Percentiles rank a stretch among this genome's conserved stretches.
phyloP scores from a whole-genome alignment of 768 basidiomycete genomes.

The Mycena metata region DNA sequence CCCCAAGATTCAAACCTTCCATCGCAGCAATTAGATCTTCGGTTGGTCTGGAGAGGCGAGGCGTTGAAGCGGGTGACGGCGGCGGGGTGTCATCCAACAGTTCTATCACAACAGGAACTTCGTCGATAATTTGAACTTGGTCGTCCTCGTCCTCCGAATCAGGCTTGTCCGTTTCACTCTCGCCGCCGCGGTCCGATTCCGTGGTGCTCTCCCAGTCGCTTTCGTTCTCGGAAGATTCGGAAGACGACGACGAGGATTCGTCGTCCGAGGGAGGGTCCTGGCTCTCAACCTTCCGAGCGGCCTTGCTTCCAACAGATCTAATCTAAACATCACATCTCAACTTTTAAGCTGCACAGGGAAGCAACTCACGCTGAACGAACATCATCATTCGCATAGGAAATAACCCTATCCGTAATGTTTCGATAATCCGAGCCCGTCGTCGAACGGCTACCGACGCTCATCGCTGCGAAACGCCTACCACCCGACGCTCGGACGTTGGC shows the following conservation, averaged over 20 bases:
- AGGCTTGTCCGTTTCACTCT: conserved; percentile 19
- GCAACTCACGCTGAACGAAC: conserved; percentile 16
- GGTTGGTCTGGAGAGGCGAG: conserved; percentile 42
- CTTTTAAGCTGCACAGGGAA: neutral
- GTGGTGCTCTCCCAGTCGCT: conserved; percentile 20
- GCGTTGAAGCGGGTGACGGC: conserved; percentile 13
- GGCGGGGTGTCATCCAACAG: conserved; percentile 35
- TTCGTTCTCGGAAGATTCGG: conserved; percentile 19
- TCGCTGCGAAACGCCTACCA: conserved; percentile 14
- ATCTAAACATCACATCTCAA: neutral
- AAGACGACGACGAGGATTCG: conserved; percentile 1
- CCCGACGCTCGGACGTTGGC: conserved; percentile 1
- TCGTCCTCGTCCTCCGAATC: conserved; percentile 18
- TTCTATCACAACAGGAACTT: conserved; percentile 28
- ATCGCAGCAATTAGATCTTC: conserved; percentile 52
- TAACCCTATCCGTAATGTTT: conserved; percentile 4
- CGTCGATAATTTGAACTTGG: conserved; percentile 16
- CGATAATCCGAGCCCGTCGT: conserved; percentile 8
- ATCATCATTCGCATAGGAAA: conserved; percentile 8
- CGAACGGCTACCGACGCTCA: conserved; percentile 15
- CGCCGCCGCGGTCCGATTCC: conserved; percentile 20
- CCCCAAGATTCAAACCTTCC: conserved; percentile 47
- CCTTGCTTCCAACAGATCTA: conserved; percentile 15
- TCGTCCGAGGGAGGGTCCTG: neutral
- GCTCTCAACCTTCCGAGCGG: conserved; percentile 25